Conservation (phyloP, 106 monocot genomes). For the Hemerocallis citrina region DNA sequence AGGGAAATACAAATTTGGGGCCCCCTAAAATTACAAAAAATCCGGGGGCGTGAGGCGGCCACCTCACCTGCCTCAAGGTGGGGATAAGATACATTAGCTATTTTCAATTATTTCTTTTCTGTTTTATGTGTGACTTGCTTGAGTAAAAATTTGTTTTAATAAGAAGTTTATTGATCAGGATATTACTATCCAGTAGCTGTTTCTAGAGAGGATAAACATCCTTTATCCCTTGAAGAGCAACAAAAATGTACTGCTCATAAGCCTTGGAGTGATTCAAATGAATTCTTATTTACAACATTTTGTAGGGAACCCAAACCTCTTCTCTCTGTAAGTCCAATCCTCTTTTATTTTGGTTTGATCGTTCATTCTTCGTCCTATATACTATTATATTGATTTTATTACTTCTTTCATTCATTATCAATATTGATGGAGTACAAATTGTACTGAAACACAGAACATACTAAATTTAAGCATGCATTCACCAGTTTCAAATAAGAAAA, state of each 20-base stretch:
- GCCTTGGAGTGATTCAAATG: slow-evolving; percentile 6
- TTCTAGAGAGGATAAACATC: slow-evolving; percentile 4
- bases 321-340: slow-evolving; percentile 17
- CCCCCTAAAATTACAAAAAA: too few species aligned
- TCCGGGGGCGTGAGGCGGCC: too few species aligned
- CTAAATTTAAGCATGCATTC: too few species aligned
- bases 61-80: too few species aligned
- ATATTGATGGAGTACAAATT: too few species aligned
- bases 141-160: background rate
- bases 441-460: too few species aligned
- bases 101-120: background rate
- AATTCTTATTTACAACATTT: slow-evolving; percentile 5
- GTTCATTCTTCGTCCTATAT: too few species aligned
- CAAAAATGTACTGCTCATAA: slow-evolving; percentile 18
- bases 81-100: background rate
- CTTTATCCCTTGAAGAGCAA: slow-evolving; percentile 6
- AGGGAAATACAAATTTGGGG: too few species aligned
- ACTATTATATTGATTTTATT: too few species aligned
- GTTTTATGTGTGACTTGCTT: background rate
- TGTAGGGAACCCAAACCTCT: slow-evolving; percentile 6
- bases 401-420: too few species aligned
- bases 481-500: too few species aligned
- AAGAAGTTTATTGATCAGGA: background rate
- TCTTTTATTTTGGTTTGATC: too few species aligned
- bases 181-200: background rate